Conservation (phyloP, 2,329 filamentous ascomycete genomes). For the Talaromyces sp. region DNA sequence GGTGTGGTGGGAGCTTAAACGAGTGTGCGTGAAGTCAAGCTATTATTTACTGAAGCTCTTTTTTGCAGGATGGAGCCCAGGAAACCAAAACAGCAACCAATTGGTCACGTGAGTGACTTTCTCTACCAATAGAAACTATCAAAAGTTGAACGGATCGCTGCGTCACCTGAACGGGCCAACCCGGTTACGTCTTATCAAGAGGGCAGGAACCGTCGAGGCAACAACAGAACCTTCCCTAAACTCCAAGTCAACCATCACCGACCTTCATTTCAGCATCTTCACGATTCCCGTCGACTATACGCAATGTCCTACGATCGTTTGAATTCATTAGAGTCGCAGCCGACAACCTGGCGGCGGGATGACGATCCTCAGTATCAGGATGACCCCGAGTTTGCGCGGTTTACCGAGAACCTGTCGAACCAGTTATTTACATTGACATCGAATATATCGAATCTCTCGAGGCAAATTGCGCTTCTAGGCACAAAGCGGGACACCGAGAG, state of each 20-base stretch:
- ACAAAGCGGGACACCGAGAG: conserved; percentile 89
- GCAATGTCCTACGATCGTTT: conserved; percentile 89
- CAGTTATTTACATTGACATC: conserved; percentile 85
- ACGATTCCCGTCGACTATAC: not conserved
- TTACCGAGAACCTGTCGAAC: conserved; percentile 79
- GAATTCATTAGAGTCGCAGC: conserved; percentile 77
- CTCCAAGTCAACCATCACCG: not conserved
- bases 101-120: conserved; percentile 11
- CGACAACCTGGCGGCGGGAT: conserved; percentile 62
- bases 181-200: conserved; percentile 15
- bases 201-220: conserved; percentile 15
- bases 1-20: not conserved
- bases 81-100: conserved; percentile 20
- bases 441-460: conserved; percentile 79
- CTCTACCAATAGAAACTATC: not conserved
- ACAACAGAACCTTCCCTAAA: conserved; percentile 14
- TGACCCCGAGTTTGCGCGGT: conserved; percentile 83
- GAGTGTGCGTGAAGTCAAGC: conserved; percentile 10
- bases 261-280: not conserved
- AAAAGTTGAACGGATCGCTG: conserved; percentile 1
- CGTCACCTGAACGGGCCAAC: conserved; percentile 17
- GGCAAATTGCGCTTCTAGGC: conserved; percentile 80
- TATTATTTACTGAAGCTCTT: conserved; percentile 14
- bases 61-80: conserved; percentile 13
- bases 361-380: conserved; percentile 77